Evolutionary conservation across 2,329 filamentous ascomycete genomes (phyloP).

Genomic region (Penicillium expansum): DNA sequence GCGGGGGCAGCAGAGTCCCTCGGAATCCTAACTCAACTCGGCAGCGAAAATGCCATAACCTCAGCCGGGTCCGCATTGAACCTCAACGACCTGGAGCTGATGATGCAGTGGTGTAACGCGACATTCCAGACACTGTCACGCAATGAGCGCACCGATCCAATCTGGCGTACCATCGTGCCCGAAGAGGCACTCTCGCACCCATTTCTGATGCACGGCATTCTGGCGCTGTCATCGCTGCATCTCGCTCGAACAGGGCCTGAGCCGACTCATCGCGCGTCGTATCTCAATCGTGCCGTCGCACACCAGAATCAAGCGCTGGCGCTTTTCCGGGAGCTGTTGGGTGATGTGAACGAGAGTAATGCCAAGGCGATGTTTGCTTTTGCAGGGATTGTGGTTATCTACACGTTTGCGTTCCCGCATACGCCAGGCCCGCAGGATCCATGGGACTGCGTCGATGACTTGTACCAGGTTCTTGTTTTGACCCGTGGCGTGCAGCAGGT

Average conservation of each 20-base stretch:
- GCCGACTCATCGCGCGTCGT: conserved; percentile 22
- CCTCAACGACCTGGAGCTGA: conserved; percentile 46
- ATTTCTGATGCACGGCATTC: conserved; percentile 39
- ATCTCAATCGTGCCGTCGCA: conserved; percentile 37
- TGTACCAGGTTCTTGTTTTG: conserved; percentile 35
- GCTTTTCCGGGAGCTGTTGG: conserved; percentile 34
- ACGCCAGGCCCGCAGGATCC: conserved; percentile 27
- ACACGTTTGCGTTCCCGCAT: conserved; percentile 39
- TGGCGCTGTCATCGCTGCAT: conserved; percentile 36
- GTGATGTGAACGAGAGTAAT: conserved; percentile 35
- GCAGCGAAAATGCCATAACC: conserved; percentile 10
- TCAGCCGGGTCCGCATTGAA: conserved; percentile 34
- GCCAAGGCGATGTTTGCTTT: conserved; percentile 44
- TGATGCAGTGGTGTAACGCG: conserved; percentile 39
- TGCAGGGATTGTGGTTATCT: conserved; percentile 37
- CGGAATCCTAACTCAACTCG: conserved; percentile 25
- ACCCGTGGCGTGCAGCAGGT: conserved; percentile 37
- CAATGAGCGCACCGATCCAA: conserved; percentile 29
- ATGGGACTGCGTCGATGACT: conserved; percentile 31
- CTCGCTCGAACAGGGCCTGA: conserved; percentile 32
- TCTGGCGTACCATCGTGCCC: conserved; percentile 35
- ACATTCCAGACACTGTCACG: conserved; percentile 34
- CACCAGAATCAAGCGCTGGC: conserved; percentile 37
- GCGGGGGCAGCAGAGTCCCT: conserved; percentile 20
- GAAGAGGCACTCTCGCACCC: conserved; percentile 35